These are phyloP conservation scores for Arthroderma uncinatum DNA, from an alignment of 2,329 filamentous ascomycete species.

Conservation along the genomic window DNA sequence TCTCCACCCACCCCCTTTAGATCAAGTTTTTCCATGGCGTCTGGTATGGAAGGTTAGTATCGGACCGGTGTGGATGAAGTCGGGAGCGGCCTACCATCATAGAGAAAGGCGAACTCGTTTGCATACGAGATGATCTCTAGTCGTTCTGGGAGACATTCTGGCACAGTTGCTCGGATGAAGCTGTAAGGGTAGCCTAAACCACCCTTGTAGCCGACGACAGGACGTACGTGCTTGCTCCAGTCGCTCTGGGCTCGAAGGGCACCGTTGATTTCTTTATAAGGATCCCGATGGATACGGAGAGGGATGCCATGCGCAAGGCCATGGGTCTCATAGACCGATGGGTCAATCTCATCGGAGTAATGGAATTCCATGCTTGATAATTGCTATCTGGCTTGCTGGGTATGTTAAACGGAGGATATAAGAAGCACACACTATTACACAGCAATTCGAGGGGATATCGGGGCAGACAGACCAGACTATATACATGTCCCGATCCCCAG, in stretches of 20 bases:
- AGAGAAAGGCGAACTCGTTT: slow-evolving; percentile 34
- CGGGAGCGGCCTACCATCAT: slow-evolving; percentile 24
- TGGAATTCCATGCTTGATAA: slow-evolving; percentile 2
- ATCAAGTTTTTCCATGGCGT: slow-evolving; percentile 1
- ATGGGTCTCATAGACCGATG: slow-evolving; percentile 20
- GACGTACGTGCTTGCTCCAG: slow-evolving; percentile 25
- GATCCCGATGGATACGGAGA: slow-evolving; percentile 19
- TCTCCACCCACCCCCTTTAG: not conserved
- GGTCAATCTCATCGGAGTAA: slow-evolving; percentile 22
- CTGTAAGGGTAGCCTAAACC: slow-evolving; percentile 19
- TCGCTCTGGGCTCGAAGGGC: slow-evolving; percentile 27
- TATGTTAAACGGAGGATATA: not conserved
- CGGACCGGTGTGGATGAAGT: not conserved
- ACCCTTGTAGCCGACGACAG: slow-evolving; percentile 22
- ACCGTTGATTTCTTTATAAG: slow-evolving; percentile 22
- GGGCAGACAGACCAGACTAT: not conserved
- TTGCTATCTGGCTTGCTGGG: too few relatives aligned
- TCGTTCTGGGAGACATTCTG: slow-evolving; percentile 31
- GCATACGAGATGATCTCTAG: slow-evolving; percentile 32
- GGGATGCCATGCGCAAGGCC: slow-evolving; percentile 22
- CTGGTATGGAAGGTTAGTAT: not conserved
- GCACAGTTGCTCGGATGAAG: slow-evolving; percentile 27
- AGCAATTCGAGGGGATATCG: not conserved
- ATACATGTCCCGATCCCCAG: not conserved
- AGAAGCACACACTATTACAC: not conserved